Evolutionary conservation across 345 rosid species (phyloP).

Genomic region (Sonneratia alba): DNA sequence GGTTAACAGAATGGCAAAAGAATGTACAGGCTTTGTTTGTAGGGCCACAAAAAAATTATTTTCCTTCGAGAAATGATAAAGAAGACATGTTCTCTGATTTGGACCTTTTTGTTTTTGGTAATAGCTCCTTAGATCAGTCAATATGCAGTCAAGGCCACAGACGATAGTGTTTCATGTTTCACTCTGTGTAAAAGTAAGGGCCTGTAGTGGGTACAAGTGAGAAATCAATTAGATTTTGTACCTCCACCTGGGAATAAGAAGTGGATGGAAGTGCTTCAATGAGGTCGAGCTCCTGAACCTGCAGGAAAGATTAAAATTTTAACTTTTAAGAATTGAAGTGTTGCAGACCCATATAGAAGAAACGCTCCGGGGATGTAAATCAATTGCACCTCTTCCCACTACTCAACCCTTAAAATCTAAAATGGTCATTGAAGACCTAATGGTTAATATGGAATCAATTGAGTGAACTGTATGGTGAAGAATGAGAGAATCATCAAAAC

Average conservation of each 20-base stretch:
- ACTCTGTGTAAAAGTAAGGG: neutral
- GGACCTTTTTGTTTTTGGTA: neutral
- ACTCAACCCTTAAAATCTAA: neutral
- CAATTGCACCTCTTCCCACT: neutral
- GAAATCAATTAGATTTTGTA: slow-evolving; percentile 3
- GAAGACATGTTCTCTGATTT: neutral
- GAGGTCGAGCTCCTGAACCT: slow-evolving; percentile 16
- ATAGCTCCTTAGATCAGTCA: too few relatives aligned
- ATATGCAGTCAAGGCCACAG: too few relatives aligned
- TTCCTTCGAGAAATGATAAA: neutral
- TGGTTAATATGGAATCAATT: neutral
- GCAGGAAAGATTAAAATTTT: slow-evolving; percentile 9
- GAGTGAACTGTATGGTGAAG: neutral
- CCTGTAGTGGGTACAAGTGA: neutral
- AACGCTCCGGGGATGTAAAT: neutral
- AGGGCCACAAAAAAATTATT: neutral
- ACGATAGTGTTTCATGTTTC: neutral
- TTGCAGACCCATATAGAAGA: neutral
- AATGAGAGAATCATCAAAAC: slow-evolving; percentile 9
- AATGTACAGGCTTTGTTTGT: neutral
- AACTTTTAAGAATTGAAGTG: neutral
- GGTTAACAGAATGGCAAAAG: neutral
- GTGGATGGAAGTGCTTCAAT: slow-evolving; percentile 20
- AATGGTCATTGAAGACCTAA: neutral
- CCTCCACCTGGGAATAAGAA: slow-evolving; percentile 27